phyloP scores from a whole-genome alignment of 2,329 filamentous ascomycete species.

The Colletotrichum karsti region DNA sequence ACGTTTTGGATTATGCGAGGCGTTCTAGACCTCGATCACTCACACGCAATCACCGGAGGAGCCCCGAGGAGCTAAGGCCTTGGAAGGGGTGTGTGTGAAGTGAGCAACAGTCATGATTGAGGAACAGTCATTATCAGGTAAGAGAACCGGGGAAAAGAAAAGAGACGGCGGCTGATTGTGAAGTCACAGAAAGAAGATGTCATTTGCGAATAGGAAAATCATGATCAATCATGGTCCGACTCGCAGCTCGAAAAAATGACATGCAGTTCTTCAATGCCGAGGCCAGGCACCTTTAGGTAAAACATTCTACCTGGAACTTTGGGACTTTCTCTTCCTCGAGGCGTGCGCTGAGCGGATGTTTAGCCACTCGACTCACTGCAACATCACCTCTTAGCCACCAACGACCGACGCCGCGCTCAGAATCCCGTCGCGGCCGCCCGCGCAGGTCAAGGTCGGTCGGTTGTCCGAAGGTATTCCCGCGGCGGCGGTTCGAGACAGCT shows the following conservation, averaged over 20 bases:
- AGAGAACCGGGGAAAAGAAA: not conserved
- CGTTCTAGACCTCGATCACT: slow-evolving; percentile 4
- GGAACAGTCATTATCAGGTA: slow-evolving; percentile 3
- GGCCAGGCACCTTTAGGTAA: not conserved
- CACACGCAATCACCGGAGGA: not conserved
- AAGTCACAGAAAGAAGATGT: too few species aligned
- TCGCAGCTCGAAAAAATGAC: not conserved
- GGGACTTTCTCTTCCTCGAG: too few species aligned
- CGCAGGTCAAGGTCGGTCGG: not conserved
- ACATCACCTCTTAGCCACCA: too few species aligned
- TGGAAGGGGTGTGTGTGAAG: not conserved
- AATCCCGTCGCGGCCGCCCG: not conserved
- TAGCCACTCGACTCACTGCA: not conserved
- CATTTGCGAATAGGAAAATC: not conserved
- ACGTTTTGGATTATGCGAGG: slow-evolving; percentile 19
- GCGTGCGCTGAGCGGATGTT: not conserved
- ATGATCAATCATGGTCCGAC: not conserved
- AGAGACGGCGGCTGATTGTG: not conserved
- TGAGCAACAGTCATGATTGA: not conserved
- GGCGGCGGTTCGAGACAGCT: not conserved
- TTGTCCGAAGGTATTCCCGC: not conserved
- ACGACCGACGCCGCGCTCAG: too few species aligned
- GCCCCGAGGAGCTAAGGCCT: not conserved
- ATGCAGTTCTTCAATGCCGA: too few species aligned
- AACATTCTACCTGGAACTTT: not conserved